Evolutionary conservation across 1,284 basidiomycete genomes (phyloP), one percentile per base, ranked within the genome.

Genomic region (Puccinia triticina): DNA sequence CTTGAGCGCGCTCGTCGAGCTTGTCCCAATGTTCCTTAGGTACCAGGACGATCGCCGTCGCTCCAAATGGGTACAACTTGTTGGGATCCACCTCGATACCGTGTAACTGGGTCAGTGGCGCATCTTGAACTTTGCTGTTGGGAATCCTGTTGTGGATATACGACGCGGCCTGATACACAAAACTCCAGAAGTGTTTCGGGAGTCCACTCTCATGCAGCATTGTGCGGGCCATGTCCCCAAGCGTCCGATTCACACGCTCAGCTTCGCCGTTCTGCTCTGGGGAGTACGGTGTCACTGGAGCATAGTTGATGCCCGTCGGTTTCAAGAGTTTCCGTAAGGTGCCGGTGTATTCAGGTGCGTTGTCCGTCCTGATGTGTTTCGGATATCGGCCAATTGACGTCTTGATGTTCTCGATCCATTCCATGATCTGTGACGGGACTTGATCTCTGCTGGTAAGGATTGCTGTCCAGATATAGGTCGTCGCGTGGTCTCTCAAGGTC

Each of bases 71-170:
- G 14, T 46, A 46, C 7, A 46, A 14, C 43, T 46, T 46, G 14
- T 46, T 46, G 8, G 43, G 43, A 14, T 46, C 43, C 7, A 46
- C 43, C 14, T 46, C 43, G 14, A 46, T 46, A 14, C 14, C 14
- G 43, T 8, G 14, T 46, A 46, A 14, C 14, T 46, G 43, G 14
- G 43, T 46, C 14, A 46, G 43, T 7, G 43, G 43, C 7, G 43
- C 7, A 46, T 46, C 26, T 1, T 43, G 12, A 11, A 32, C 40
- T 43, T 32, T 72, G 8, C 43, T 21, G 59, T 77, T 61, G 5
- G 75, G 55, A 5, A 77, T 32, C 12, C 37, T 37, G 40, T 77
- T 77, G 75, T 77, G 59, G n/a, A 77, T 48, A 26, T 59, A 40
- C 16, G 18, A 16, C 23, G 55, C 50, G 7, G 32, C 29, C 3